Evolutionary conservation across 345 rosid species (phyloP), one percentile per base, ranked within the genome.

Genomic region (Ailanthus altissimus): DNA sequence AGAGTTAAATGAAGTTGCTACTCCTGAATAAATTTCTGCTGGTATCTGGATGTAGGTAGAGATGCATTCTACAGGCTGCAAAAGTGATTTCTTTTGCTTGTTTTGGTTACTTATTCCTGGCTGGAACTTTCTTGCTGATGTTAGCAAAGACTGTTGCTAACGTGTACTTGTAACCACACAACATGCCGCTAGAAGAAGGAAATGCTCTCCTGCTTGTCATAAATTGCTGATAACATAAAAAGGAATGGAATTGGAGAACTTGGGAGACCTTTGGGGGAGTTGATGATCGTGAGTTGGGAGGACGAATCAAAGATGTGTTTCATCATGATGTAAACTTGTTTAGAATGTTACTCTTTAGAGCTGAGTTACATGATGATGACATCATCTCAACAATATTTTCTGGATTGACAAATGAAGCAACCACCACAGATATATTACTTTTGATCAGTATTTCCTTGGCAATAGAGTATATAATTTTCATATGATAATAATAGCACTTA

Each of bases 11-110:
- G n/a, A 51, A 59, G 43, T 53, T 20, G 71, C 20, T 15, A n/a
- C 61, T 26, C 65, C 51, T 8, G 10, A 32, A 32, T 46, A 25
- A 20, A 1, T 50, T 70, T 67, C 68, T 61, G 47, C 72, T 78
- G 62, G 49, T 74, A 28, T 49, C 86, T 82, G 87, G 86, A 83
- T 81, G 82, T 76, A 42, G 80, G 83, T 56, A 78, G 77, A 4
- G n/a, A 59, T 26, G 50, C 32, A 18, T 14, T 16, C 42, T 4
- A 61, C 54, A 14, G 26, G 56, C 42, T 65, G 36, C 60, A 23
- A 59, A 66, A 43, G 23, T 66, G 16, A 58, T 14, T 58, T 23
- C 60, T 15, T 43, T 49, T 75, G 72, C 67, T 53, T 32, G 15
- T 28, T 63, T 49, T 54, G 78, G 58, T 26, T 63, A 74, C 73